Evolutionary conservation across 1,284 basidiomycete genomes (phyloP).

Genomic region (Irpex lacteus): DNA sequence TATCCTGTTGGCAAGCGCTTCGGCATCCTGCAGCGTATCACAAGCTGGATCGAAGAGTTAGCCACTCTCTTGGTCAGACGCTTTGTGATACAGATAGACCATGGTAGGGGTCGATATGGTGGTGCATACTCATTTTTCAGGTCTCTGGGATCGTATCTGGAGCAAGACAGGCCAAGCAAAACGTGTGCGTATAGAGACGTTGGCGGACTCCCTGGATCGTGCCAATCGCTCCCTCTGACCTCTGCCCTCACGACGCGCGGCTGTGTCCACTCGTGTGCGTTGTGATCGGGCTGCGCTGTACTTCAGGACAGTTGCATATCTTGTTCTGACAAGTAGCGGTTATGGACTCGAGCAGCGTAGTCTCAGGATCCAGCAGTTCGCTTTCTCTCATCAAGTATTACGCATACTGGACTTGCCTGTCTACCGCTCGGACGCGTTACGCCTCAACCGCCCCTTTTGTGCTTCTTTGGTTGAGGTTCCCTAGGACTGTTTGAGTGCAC

Average conservation of each 20-base stretch:
- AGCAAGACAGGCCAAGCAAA: slow-evolving; percentile 49
- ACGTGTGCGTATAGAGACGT: slow-evolving; percentile 37
- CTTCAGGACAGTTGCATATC: slow-evolving; percentile 40
- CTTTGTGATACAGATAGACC: slow-evolving; percentile 10
- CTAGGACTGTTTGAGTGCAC: slow-evolving; percentile 36
- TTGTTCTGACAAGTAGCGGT: slow-evolving; percentile 46
- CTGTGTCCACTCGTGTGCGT: slow-evolving; percentile 27
- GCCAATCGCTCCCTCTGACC: slow-evolving; percentile 38
- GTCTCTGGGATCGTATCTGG: slow-evolving; percentile 47
- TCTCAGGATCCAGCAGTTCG: slow-evolving; percentile 27
- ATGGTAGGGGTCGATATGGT: slow-evolving; percentile 20
- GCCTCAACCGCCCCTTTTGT: slow-evolving; percentile 26
- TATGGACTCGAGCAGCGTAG: slow-evolving; percentile 39
- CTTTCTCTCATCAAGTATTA: slow-evolving; percentile 31
- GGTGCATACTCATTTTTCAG: slow-evolving; percentile 31
- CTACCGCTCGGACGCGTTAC: slow-evolving; percentile 47
- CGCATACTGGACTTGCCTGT: slow-evolving; percentile 50
- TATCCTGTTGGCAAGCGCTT: slow-evolving; percentile 31
- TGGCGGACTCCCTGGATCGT: slow-evolving; percentile 41
- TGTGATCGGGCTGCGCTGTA: slow-evolving; percentile 22
- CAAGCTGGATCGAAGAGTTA: slow-evolving; percentile 3
- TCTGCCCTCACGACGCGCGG: slow-evolving; percentile 27
- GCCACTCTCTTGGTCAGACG: slow-evolving; percentile 2
- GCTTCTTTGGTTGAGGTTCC: slow-evolving; percentile 32
- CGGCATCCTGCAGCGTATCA: slow-evolving; percentile 27